Evolutionary conservation across 2,329 filamentous ascomycete species (phyloP), one percentile per base, ranked within the genome.

Genomic region (Aspergillus sp.): DNA sequence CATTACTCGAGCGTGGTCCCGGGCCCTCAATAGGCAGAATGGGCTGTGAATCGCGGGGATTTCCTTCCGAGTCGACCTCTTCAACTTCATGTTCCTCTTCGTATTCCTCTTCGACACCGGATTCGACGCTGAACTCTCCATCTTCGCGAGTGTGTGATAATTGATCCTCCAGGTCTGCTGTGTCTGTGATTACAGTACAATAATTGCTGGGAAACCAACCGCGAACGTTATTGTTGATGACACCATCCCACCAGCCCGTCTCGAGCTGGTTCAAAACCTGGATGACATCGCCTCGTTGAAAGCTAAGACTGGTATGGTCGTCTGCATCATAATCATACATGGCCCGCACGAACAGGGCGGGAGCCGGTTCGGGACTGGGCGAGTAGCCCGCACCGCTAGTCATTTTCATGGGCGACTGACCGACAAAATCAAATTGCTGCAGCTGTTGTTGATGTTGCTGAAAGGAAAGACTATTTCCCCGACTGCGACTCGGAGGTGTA

Each of bases 161-260:
- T 10, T 77, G 71, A 42, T 88, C 83, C 34, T 79, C 77, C 28
- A 85, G 74, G 50, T 94, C 87, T 56, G 88, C 85, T 40, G 85
- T 79, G 56, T 82, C 83, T 47, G 82, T 80, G 57, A 97, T 86
- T 51, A 93, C 82, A 53, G 89, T 84, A 72, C 93, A 97, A 72
- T 98, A 98, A 68, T 98, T 98, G 76, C 91, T 97, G 32, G 93
- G 93, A 67, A 98, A 98, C 93, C 93, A 98, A 65, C 93, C 93
- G 64, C 93, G 85, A 56, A 95, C 87, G 41, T 47, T 57, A 46
- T 90, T 89, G 61, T 96, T 93, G 65, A 98, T 95, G 44, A 98
- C 89, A 39, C 93, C 93, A 71, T 98, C 93, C 93, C 93, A 98
- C 93, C 93, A 98, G 44, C 93, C 93, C 60, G 90, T 97, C 68